Percentiles rank a stretch among this genome's conserved stretches.
Evolutionary conservation across 306 rosid species (phyloP).

Genomic region (Sesbania bispinosa): DNA sequence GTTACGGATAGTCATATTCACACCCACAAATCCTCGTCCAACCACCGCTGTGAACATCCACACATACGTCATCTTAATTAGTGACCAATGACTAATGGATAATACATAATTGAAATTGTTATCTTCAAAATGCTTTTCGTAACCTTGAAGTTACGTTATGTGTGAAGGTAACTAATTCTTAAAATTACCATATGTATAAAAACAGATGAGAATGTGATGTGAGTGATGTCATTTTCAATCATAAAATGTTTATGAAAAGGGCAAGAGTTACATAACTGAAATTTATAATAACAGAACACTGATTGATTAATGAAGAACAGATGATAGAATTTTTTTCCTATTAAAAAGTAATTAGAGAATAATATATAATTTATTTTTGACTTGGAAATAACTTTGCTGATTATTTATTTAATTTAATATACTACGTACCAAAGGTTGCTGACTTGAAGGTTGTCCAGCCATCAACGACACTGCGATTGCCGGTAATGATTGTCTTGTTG

Average conservation of each 20-base stretch:
- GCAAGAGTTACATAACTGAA: no score
- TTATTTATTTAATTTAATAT: no score
- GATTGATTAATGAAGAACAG: no score
- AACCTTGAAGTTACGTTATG: not conserved
- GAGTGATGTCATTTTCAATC: not conserved
- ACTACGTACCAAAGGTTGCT: conserved; percentile 93
- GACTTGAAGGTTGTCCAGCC: conserved; percentile 90
- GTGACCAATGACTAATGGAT: no score
- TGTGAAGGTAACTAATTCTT: not conserved
- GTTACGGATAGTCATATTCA: conserved; percentile 75
- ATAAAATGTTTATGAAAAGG: no score
- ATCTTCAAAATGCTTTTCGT: not conserved
- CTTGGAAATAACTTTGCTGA: no score
- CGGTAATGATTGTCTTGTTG: conserved; percentile 72
- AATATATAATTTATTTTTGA: no score
- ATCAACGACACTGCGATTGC: conserved; percentile 72
- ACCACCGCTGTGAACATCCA: conserved; percentile 84
- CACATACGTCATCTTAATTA: no score
- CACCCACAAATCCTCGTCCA: conserved; percentile 75
- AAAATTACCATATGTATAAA: no score
- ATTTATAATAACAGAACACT: no score
- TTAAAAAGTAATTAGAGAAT: no score
- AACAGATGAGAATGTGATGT: not conserved
- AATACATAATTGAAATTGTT: not conserved
- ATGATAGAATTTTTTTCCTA: no score